Conservation (phyloP, 2,329 filamentous ascomycete genomes). For the Colletotrichum eleusines region DNA sequence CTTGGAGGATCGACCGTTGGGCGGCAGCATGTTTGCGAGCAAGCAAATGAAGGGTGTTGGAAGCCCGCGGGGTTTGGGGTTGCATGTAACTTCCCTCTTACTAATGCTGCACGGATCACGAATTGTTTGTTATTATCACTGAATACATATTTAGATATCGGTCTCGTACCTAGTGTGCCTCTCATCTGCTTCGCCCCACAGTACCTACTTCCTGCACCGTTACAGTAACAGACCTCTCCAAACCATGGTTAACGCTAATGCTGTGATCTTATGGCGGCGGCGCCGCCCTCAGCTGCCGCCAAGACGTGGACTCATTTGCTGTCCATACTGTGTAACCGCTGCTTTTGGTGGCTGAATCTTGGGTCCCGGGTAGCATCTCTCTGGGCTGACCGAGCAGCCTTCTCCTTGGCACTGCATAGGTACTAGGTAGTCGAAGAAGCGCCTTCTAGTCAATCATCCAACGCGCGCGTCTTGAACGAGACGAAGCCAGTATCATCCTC, state of each 20-base stretch:
- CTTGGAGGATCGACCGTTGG: too few species aligned
- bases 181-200: background rate
- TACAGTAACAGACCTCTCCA: background rate
- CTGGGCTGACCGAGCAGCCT: too few species aligned
- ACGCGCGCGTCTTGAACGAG: background rate
- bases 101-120: background rate
- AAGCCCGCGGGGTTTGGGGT: background rate
- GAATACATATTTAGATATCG: background rate
- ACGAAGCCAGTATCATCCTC: background rate
- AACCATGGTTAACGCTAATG: background rate
- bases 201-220: background rate
- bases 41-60: background rate
- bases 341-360: too few species aligned
- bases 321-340: background rate
- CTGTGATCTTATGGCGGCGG: background rate
- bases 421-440: too few species aligned
- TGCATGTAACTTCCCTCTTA: background rate
- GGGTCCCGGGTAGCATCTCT: too few species aligned
- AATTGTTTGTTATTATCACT: background rate
- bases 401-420: too few species aligned
- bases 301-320: too few species aligned
- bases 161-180: too few species aligned
- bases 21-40: too few species aligned
- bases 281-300: background rate
- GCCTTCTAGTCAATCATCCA: background rate